Conservation (phyloP, 1,139 yeast genomes). For the Debaryomyces fabryi region DNA sequence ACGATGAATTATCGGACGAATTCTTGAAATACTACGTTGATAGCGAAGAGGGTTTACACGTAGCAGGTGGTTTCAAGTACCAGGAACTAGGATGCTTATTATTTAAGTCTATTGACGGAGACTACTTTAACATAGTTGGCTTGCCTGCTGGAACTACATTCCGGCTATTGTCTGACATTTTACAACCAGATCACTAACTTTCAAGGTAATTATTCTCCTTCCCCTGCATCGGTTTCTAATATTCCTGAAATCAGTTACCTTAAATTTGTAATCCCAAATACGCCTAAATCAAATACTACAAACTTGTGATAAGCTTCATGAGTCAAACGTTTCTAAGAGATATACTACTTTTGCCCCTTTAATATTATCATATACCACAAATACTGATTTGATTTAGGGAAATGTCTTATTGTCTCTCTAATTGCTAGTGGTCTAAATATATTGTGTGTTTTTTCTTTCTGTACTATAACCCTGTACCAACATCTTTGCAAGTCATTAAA, state of each 20-base stretch:
- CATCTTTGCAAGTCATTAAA: too few species aligned
- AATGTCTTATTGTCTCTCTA: too few species aligned
- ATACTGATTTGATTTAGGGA: too few species aligned
- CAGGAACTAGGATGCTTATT: conserved; percentile 74
- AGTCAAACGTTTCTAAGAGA: too few species aligned
- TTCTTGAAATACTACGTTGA: conserved; percentile 63
- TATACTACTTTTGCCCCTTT: too few species aligned
- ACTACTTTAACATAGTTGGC: conserved; percentile 87
- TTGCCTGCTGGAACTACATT: conserved; percentile 70
- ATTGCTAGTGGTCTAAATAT: too few species aligned
- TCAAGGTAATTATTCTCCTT: not conserved
- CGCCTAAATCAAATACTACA: too few species aligned
- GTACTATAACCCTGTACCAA: too few species aligned
- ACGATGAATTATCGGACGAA: conserved; percentile 47
- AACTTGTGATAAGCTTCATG: too few species aligned
- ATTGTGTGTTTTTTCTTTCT: too few species aligned
- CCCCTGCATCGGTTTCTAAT: not conserved
- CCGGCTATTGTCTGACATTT: conserved; percentile 24
- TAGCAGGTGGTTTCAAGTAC: conserved; percentile 92
- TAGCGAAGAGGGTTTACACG: conserved; percentile 73
- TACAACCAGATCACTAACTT: conserved; percentile 19
- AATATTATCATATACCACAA: too few species aligned
- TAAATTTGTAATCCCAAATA: too few species aligned
- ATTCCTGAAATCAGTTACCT: not conserved
- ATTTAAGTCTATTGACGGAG: conserved; percentile 70